Percentiles rank a stretch among this genome's conserved stretches.
phyloP scores from a whole-genome alignment of 148 eudicot species.

The Chenopodium formosanum region DNA sequence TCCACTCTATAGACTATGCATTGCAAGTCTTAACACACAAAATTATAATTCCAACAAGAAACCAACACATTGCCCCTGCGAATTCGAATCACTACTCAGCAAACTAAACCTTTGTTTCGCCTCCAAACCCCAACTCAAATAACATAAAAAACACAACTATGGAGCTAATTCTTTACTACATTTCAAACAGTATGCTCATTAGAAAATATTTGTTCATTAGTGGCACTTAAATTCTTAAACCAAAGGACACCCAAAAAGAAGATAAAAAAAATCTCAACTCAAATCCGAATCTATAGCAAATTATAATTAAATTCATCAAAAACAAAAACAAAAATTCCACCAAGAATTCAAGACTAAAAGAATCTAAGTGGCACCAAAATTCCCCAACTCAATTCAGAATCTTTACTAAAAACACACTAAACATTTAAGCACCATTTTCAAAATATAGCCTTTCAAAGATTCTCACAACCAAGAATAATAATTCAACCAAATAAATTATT shows the following conservation, averaged over 20 bases:
- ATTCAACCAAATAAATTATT: background rate
- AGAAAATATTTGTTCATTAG: slow-evolving; percentile 8
- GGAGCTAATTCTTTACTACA: background rate
- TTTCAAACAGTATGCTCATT: background rate
- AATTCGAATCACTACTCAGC: background rate
- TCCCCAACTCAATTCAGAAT: slow-evolving; percentile 12
- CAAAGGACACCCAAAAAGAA: too few relatives aligned
- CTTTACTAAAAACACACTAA: slow-evolving; percentile 3
- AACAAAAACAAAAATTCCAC: background rate
- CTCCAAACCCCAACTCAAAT: background rate
- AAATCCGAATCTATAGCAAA: slow-evolving; percentile 16
- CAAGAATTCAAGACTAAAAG: slow-evolving; percentile 5
- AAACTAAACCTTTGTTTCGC: background rate
- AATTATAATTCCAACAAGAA: background rate
- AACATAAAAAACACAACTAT: background rate
- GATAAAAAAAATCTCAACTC: background rate
- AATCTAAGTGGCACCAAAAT: slow-evolving; percentile 17
- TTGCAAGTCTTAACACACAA: background rate
- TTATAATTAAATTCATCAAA: background rate
- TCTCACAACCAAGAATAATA: slow-evolving; percentile 4
- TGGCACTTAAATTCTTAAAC: background rate
- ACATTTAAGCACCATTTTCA: background rate
- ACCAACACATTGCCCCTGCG: background rate
- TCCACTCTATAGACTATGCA: background rate
- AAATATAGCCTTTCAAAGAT: background rate